phyloP scores from a whole-genome alignment of 768 basidiomycete species.

The Pisolithus tinctorius region DNA sequence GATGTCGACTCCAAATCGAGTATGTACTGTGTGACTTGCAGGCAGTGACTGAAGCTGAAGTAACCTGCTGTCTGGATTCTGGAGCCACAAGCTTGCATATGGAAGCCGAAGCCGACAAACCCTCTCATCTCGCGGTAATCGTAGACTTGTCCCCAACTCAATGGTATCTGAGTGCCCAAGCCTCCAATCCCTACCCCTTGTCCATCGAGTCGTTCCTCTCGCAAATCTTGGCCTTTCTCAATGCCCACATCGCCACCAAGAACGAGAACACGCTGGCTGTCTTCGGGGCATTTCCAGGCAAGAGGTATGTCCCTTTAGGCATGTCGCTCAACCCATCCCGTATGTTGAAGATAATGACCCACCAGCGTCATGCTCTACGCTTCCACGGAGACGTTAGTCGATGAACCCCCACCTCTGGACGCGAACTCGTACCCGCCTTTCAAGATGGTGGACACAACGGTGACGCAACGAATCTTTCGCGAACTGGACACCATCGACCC shows the following conservation, averaged over 20 bases:
- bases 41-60: too few species aligned
- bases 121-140: conserved; percentile 73
- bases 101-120: conserved; percentile 24
- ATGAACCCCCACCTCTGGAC: conserved; percentile 41
- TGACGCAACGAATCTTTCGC: conserved; percentile 53
- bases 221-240: conserved; percentile 84
- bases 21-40: too few species aligned
- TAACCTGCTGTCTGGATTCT: too few species aligned
- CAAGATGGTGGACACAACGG: conserved; percentile 61
- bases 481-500: conserved; percentile 52
- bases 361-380: conserved; percentile 74
- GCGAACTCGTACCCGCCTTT: conserved; percentile 84
- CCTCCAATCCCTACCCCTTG: conserved; percentile 45
- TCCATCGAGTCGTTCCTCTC: conserved; percentile 70
- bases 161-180: conserved; percentile 67
- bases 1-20: too few species aligned
- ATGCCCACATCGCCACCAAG: conserved; percentile 84
- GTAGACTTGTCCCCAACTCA: conserved; percentile 81
- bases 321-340: background rate
- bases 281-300: conserved; percentile 81
- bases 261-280: conserved; percentile 92
- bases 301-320: conserved; percentile 50
- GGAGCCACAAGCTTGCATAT: background rate
- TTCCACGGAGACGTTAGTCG: conserved; percentile 41
- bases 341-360: background rate